These are phyloP conservation scores for Termitomyces sp. DNA, from an alignment of 1,284 basidiomycete genomes.

Conservation along the genomic window DNA sequence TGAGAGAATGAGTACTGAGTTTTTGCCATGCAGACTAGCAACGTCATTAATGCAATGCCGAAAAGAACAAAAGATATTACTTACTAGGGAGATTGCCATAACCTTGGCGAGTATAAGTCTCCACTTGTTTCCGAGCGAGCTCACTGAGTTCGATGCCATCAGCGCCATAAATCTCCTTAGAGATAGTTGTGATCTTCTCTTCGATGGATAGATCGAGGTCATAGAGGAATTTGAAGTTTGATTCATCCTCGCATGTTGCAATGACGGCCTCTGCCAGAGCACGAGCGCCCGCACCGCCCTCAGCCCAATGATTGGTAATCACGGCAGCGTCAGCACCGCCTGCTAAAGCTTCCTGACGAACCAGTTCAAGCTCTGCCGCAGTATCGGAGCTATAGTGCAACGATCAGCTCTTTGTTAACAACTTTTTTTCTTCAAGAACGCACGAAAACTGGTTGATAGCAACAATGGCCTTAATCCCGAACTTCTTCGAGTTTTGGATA, in stretches of 20 bases:
- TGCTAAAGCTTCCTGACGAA: slow-evolving; percentile 75
- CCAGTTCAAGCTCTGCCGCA: slow-evolving; percentile 82
- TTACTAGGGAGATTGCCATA: slow-evolving; percentile 76
- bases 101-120: slow-evolving; percentile 90
- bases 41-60: slow-evolving; percentile 10
- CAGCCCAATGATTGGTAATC: slow-evolving; percentile 95
- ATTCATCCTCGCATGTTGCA: slow-evolving; percentile 77
- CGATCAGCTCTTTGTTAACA: slow-evolving; percentile 7
- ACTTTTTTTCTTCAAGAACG: slow-evolving; percentile 29
- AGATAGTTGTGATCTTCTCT: slow-evolving; percentile 85
- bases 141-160: slow-evolving; percentile 85
- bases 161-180: slow-evolving; percentile 87
- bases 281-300: slow-evolving; percentile 85
- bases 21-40: slow-evolving; percentile 93
- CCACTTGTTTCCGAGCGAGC: slow-evolving; percentile 81
- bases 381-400: slow-evolving; percentile 71
- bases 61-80: slow-evolving; percentile 26
- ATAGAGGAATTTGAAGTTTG: slow-evolving; percentile 88
- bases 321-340: slow-evolving; percentile 95
- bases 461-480: slow-evolving; percentile 95
- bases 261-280: slow-evolving; percentile 87
- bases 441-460: slow-evolving; percentile 94
- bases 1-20: slow-evolving; percentile 97
- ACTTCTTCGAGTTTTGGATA: slow-evolving; percentile 94
- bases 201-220: slow-evolving; percentile 80